Base-by-base conservation (phyloP, 257 asterid genomes). In the Thymus mandschuricus region DNA sequence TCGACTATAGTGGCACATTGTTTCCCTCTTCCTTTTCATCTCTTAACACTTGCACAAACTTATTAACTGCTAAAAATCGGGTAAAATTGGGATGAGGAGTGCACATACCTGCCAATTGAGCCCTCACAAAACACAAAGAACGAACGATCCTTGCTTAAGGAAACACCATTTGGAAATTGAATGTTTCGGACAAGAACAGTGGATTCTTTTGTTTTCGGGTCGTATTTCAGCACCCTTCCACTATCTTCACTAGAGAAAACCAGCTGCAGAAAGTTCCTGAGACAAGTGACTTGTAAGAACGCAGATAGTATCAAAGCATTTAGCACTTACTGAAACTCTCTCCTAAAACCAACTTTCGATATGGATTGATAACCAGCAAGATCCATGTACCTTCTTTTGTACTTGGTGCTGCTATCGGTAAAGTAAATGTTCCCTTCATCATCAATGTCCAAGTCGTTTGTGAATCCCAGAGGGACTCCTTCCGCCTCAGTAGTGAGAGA, bases 131-230 rank as follows among this genome's bases (percentile, higher is more conserved):
- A 91, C 64, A 85, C 96, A 66, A 94, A 77, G 84, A 89, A 94
- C 0, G 91, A 89, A 33, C 86, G 87, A 49, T 94, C 98, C 86
- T 91, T 94, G 69, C 98, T 94, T 10, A 94, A 72, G 77, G 97
- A 91, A 44, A 94, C 46, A 8, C 98, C 98, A 44, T 94, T 94
- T 5, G 97, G 96, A 59, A 94, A 94, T 66, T 91, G 97, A 66
- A 91, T 70, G 79, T 85, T 76, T 44, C 79, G 87, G 51, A 94
- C 40, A 9, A 94, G 96, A 72, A 91, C 95, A 60, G 86, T 85
- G 72, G 97, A 85, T 78, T 86, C 89, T 79, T 81, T 83, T 5
- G 96, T 91, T 50, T 52, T 66, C 13, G 88, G 86, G 71, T 86
- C 60, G 80, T 94, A 91, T 75, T 91, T 89, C 74, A 94, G 86